phyloP scores from a whole-genome alignment of 805 yeast genomes.

The Cyberlindnera mycetangii region DNA sequence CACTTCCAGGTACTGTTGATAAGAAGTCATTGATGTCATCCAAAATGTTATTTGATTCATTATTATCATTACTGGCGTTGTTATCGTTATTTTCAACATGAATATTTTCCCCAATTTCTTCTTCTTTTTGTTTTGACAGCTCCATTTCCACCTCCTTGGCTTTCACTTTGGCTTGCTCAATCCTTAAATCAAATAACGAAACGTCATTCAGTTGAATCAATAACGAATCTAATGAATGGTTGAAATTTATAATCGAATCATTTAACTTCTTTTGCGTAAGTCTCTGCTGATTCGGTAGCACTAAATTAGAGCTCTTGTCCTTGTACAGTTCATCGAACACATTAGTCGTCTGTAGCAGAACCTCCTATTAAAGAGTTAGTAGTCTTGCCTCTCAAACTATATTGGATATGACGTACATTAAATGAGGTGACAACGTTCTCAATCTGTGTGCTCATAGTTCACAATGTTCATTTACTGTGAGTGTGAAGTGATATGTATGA shows the following conservation, averaged over 20 bases:
- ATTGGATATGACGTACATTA: constrained; percentile 10
- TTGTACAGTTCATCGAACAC: constrained; percentile 23
- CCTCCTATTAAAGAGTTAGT: constrained; percentile 17
- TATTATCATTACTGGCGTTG: constrained; percentile 1
- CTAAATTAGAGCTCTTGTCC: constrained; percentile 24
- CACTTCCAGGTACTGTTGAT: constrained; percentile 30
- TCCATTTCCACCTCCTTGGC: constrained; percentile 12
- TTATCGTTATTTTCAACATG: constrained; percentile 4
- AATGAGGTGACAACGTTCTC: constrained; percentile 14
- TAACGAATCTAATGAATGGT: constrained; percentile 21
- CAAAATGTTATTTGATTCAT: constrained; percentile 18
- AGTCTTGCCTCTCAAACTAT: background rate
- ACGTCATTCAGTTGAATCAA: constrained; percentile 26
- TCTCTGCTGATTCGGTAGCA: constrained; percentile 21
- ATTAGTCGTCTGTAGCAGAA: constrained; percentile 23
- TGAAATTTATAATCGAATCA: constrained; percentile 20
- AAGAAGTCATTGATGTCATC: constrained; percentile 29
- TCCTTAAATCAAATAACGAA: constrained; percentile 17
- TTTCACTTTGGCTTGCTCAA: constrained; percentile 18
- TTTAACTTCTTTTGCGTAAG: constrained; percentile 11
- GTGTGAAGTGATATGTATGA: too few relatives aligned
- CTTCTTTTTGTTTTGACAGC: constrained; percentile 8
- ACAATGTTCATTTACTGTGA: background rate
- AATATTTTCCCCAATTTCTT: too few relatives aligned
- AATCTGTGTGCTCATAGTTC: constrained; percentile 16